Percentiles rank a stretch among this genome's conserved stretches.
Conservation (phyloP, 1,139 yeast genomes). For the Candida albicans region DNA sequence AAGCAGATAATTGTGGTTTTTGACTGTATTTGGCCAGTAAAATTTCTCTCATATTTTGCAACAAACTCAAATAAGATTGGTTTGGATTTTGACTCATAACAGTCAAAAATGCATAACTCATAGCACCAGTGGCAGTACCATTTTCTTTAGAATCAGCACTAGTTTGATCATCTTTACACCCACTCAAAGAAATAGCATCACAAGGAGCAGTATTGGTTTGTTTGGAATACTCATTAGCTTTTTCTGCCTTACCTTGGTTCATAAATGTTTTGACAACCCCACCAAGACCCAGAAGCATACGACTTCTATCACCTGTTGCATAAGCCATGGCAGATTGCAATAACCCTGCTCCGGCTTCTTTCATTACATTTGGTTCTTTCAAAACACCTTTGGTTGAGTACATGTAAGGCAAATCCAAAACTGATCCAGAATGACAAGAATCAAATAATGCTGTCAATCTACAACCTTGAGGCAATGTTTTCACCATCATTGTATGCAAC, state of each 20-base stretch:
- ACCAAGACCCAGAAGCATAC: slow-evolving; percentile 43
- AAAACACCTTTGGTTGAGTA: slow-evolving; percentile 90
- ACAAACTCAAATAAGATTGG: slow-evolving; percentile 73
- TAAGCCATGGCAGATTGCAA: slow-evolving; percentile 70
- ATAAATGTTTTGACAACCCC: slow-evolving; percentile 51
- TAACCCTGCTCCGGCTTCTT: slow-evolving; percentile 81
- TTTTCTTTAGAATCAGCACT: slow-evolving; percentile 80
- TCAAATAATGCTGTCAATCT: slow-evolving; percentile 87
- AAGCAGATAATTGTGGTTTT: slow-evolving; percentile 82
- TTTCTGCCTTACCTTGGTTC: slow-evolving; percentile 26
- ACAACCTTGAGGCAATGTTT: slow-evolving; percentile 76
- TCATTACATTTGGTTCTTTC: slow-evolving; percentile 84
- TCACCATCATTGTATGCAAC: slow-evolving; percentile 80
- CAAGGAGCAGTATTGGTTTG: slow-evolving; percentile 79
- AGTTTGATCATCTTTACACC: slow-evolving; percentile 85
- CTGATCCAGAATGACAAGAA: slow-evolving; percentile 94
- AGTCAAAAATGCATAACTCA: slow-evolving; percentile 85
- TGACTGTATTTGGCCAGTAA: slow-evolving; percentile 74
- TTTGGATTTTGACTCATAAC: slow-evolving; percentile 67
- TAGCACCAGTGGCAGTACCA: slow-evolving; percentile 86
- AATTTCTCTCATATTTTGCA: slow-evolving; percentile 77
- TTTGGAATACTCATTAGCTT: slow-evolving; percentile 28
- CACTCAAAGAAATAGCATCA: slow-evolving; percentile 82
- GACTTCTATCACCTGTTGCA: slow-evolving; percentile 66
- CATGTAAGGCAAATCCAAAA: slow-evolving; percentile 81